phyloP scores from a whole-genome alignment of 2,329 filamentous ascomycete genomes.

The Monilinia polystroma region DNA sequence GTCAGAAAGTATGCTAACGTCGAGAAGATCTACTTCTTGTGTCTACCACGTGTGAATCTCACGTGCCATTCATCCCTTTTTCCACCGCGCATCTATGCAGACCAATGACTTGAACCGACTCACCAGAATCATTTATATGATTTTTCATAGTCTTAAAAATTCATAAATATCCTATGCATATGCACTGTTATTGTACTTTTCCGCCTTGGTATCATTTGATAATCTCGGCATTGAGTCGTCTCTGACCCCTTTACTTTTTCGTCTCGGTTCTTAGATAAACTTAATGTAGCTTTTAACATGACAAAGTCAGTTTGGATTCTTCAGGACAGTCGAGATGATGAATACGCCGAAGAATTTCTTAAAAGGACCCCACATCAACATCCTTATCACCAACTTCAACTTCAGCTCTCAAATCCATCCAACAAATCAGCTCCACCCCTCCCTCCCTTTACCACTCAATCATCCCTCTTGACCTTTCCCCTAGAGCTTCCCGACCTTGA shows the following conservation, averaged over 20 bases:
- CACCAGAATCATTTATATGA: not conserved
- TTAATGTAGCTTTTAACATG: not conserved
- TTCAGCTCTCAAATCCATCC: not conserved
- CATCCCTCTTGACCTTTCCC: slow-evolving; percentile 43
- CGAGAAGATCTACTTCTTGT: slow-evolving; percentile 5
- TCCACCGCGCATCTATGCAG: not conserved
- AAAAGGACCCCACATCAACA: not conserved
- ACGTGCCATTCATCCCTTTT: slow-evolving; percentile 1
- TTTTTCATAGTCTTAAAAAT: slow-evolving; percentile 8
- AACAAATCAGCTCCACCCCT: not conserved
- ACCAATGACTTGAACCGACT: slow-evolving; percentile 1
- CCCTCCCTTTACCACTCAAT: slow-evolving; percentile 31
- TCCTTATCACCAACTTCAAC: not conserved
- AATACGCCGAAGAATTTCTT: not conserved
- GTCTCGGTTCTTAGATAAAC: not conserved
- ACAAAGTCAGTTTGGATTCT: not conserved
- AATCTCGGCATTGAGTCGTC: slow-evolving; percentile 2
- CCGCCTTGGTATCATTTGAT: slow-evolving; percentile 6
- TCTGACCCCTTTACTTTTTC: not conserved
- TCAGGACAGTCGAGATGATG: not conserved
- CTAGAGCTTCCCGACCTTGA: slow-evolving; percentile 43
- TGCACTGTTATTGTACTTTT: slow-evolving; percentile 21
- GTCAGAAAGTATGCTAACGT: not conserved
- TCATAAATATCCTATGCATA: slow-evolving; percentile 7
- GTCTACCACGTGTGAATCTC: not conserved